Conservation (phyloP, 2,329 filamentous ascomycete species). For the Diplodia seriata region DNA sequence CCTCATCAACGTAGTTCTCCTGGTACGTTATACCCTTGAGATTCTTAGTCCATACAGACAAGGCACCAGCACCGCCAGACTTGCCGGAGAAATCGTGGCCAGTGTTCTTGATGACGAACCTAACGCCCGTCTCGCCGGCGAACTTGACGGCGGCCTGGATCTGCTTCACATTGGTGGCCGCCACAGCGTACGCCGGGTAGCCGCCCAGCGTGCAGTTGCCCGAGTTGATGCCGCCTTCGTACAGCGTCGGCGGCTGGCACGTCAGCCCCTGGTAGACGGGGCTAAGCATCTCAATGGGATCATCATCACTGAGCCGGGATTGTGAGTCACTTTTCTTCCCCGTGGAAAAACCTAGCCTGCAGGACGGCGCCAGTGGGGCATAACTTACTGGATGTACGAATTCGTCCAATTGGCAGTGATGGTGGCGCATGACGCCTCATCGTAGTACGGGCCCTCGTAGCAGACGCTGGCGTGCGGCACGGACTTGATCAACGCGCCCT, state of each 20-base stretch:
- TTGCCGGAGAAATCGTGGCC: conserved; percentile 49
- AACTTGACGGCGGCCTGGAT: conserved; percentile 40
- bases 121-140: conserved; percentile 41
- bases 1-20: conserved; percentile 43
- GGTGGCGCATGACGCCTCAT: conserved; percentile 37
- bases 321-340: background rate
- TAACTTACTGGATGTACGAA: conserved; percentile 36
- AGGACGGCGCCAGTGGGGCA: too few species aligned
- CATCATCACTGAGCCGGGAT: conserved; percentile 16
- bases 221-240: conserved; percentile 37
- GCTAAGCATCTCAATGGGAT: conserved; percentile 49
- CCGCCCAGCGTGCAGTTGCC: conserved; percentile 46
- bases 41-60: conserved; percentile 48
- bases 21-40: conserved; percentile 45
- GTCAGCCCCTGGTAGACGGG: conserved; percentile 49
- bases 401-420: conserved; percentile 44
- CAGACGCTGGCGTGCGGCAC: conserved; percentile 56
- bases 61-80: conserved; percentile 43
- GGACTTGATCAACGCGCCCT: conserved; percentile 54
- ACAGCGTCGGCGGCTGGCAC: conserved; percentile 45
- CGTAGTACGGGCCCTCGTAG: conserved; percentile 48
- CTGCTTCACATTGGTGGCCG: conserved; percentile 44
- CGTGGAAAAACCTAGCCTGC: background rate
- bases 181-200: conserved; percentile 39
- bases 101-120: conserved; percentile 48